Evolutionary conservation across 495 filamentous ascomycete genomes (phyloP).

Genomic region (Penicillium macrosclerotiorum): DNA sequence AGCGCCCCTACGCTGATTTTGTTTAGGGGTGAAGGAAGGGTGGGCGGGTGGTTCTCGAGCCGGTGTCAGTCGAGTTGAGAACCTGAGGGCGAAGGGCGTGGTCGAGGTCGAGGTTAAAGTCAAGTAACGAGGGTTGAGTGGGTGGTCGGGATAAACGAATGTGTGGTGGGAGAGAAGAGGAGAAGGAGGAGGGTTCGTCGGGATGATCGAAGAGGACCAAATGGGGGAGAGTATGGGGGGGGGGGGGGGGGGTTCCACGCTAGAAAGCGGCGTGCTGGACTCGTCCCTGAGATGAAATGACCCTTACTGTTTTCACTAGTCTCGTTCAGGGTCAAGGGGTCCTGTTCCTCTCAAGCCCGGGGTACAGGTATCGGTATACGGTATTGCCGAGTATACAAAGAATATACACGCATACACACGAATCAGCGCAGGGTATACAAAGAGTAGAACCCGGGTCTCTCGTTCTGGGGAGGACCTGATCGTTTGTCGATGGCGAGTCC

Average conservation of each 20-base stretch:
- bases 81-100: background rate
- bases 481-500: too few species aligned
- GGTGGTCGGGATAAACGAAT: constrained; percentile 7
- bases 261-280: too few species aligned
- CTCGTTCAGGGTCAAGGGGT: constrained; percentile 2
- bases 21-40: constrained; percentile 4
- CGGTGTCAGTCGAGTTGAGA: constrained; percentile 8
- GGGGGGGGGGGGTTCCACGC: background rate
- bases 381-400: too few species aligned
- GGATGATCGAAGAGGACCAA: background rate
- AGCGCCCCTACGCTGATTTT: constrained; percentile 11
- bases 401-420: background rate
- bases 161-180: constrained; percentile 4
- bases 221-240: background rate
- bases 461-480: too few species aligned
- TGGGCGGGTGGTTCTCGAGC: background rate
- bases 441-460: too few species aligned
- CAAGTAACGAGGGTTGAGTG: background rate
- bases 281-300: too few species aligned
- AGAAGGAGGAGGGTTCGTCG: background rate
- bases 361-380: too few species aligned
- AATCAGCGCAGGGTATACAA: background rate
- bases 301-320: background rate
- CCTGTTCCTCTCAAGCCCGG: background rate
- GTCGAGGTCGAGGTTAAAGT: constrained; percentile 2